A percentile compares a stretch with the other conserved stretches of the same genome.
Conservation (phyloP, 225 moss, liverwort and hornwort species). For the Pleurozium schreberi region DNA sequence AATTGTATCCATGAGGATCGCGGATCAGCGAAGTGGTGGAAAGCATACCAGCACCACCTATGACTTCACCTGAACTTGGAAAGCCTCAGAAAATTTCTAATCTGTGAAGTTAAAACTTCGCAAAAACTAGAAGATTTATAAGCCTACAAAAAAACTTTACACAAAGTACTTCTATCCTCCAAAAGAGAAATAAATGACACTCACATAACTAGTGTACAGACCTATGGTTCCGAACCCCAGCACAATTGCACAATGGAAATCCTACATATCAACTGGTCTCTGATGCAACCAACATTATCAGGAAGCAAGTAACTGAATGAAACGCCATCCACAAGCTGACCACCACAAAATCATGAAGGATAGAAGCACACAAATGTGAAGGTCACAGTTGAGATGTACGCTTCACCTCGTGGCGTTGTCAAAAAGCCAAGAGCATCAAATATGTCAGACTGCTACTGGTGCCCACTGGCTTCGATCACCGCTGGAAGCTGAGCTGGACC, state of each 20-base stretch:
- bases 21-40: not conserved
- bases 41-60: not conserved
- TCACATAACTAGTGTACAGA: conserved; percentile 16
- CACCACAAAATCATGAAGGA: not conserved
- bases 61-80: not conserved
- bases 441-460: not conserved
- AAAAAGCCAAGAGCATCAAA: not conserved
- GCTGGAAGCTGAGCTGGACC: not conserved
- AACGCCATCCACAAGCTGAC: not conserved
- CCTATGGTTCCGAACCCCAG: not conserved
- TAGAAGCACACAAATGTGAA: not conserved
- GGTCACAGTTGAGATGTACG: not conserved
- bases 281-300: not conserved
- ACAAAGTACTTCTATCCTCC: not conserved
- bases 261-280: not conserved
- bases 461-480: not conserved
- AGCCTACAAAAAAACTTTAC: not conserved
- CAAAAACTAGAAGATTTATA: not conserved
- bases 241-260: not conserved
- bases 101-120: not conserved
- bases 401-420: not conserved
- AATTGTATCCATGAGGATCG: not conserved
- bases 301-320: not conserved
- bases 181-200: not conserved
- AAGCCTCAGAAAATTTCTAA: not conserved